These are phyloP conservation scores for Trichoderma harzianum DNA, from an alignment of 2,329 filamentous ascomycete species.

Conservation along the genomic window DNA sequence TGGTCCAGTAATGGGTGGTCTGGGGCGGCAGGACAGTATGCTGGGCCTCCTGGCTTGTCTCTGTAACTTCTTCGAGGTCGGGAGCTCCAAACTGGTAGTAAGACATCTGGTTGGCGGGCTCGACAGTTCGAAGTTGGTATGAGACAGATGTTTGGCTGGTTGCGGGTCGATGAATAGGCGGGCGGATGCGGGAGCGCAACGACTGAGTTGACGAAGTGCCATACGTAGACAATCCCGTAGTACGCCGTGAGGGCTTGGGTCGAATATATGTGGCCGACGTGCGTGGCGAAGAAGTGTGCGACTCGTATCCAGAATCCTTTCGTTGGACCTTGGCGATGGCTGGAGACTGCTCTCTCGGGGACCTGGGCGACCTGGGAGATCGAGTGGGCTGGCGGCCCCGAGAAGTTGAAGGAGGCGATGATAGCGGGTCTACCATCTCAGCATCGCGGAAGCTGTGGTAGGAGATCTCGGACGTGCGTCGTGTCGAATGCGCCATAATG, in stretches of 20 bases:
- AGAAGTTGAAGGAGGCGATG: conserved; percentile 27
- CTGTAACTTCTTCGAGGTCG: conserved; percentile 35
- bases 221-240: conserved; percentile 33
- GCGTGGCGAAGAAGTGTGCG: conserved; percentile 39
- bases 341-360: conserved; percentile 29
- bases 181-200: conserved; percentile 37
- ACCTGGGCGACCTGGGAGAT: conserved; percentile 24
- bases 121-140: conserved; percentile 32
- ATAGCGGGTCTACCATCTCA: conserved; percentile 44
- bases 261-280: conserved; percentile 36
- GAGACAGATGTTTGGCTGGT: conserved; percentile 25
- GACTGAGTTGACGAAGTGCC: conserved; percentile 22
- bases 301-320: conserved; percentile 59
- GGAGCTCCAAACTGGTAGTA: conserved; percentile 52
- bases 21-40: conserved; percentile 44
- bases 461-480: conserved; percentile 46
- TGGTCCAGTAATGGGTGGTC: conserved; percentile 66
- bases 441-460: conserved; percentile 55
- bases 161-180: conserved; percentile 40
- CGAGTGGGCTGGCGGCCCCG: conserved; percentile 24
- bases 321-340: conserved; percentile 45
- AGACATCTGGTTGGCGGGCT: conserved; percentile 32
- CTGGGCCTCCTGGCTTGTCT: conserved; percentile 21
- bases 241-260: conserved; percentile 31
- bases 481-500: conserved; percentile 19